Conservation (phyloP, 176 grass and related monocot species). For the Pharus latifolius region DNA sequence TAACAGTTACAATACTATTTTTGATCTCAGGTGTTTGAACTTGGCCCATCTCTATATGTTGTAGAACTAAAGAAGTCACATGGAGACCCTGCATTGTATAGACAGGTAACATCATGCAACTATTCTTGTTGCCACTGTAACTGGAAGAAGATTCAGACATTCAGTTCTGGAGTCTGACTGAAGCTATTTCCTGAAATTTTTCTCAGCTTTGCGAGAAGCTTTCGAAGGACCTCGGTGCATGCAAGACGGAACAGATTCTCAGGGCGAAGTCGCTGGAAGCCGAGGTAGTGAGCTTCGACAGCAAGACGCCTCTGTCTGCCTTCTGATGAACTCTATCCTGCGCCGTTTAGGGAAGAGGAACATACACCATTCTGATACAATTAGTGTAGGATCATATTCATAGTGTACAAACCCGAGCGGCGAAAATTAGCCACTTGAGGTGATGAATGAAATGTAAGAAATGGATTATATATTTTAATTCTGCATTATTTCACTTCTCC, state of each 20-base stretch:
- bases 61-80: slow-evolving; percentile 70
- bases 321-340: slow-evolving; percentile 14
- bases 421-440: neutral
- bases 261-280: neutral
- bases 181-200: neutral
- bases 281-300: slow-evolving; percentile 16
- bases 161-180: neutral
- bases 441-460: slow-evolving; percentile 3
- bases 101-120: slow-evolving; percentile 44
- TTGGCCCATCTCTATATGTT: slow-evolving; percentile 57
- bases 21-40: slow-evolving; percentile 61
- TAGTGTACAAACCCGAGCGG: slow-evolving; percentile 5
- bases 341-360: neutral
- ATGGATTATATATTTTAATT: neutral
- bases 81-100: slow-evolving; percentile 61
- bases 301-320: slow-evolving; percentile 19
- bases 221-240: slow-evolving; percentile 38
- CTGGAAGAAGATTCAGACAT: neutral
- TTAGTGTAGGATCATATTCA: neutral
- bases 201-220: slow-evolving; percentile 60
- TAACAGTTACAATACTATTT: neutral
- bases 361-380: neutral
- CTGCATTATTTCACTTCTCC: no score
- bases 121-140: neutral
- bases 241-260: slow-evolving; percentile 34